Conservation (phyloP, 352 stramenopile genomes). For the Phytophthora agathidicida region DNA sequence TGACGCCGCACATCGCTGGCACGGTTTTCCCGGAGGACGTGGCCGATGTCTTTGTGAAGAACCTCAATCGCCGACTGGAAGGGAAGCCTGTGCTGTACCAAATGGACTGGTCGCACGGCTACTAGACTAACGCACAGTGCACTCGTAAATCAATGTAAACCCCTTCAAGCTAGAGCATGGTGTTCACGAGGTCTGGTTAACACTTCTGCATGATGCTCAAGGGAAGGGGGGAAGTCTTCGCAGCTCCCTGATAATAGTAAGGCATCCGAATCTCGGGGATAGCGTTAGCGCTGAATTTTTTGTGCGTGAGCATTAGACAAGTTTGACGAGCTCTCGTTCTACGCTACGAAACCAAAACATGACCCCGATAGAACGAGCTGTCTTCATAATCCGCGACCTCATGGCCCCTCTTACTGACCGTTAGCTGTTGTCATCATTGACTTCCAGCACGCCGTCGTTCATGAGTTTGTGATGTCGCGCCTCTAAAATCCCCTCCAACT, state of each 20-base stretch:
- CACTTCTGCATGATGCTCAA: too few species aligned
- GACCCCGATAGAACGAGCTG: too few species aligned
- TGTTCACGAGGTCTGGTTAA: too few species aligned
- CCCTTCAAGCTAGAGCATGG: background rate
- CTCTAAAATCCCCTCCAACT: constrained; percentile 77
- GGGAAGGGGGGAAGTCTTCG: too few species aligned
- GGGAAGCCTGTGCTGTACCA: constrained; percentile 41
- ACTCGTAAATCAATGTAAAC: background rate
- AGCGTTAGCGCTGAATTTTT: too few species aligned
- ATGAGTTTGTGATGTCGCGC: constrained; percentile 75
- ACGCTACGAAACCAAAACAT: too few species aligned
- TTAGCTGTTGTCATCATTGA: constrained; percentile 5
- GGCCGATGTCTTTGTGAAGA: constrained; percentile 73
- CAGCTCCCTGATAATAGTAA: too few species aligned
- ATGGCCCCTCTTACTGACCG: too few species aligned
- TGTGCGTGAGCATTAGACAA: too few species aligned
- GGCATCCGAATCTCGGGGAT: too few species aligned
- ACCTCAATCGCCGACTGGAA: constrained; percentile 48
- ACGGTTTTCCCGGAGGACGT: constrained; percentile 79
- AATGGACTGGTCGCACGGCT: constrained; percentile 59
- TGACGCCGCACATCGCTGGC: constrained; percentile 86
- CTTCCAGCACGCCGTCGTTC: constrained; percentile 43
- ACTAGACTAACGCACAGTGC: constrained; percentile 30
- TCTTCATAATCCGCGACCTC: too few species aligned
- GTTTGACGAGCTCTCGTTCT: too few species aligned